Evolutionary conservation across 768 basidiomycete genomes (phyloP).

Genomic region (Mycena olivaceomarginata): DNA sequence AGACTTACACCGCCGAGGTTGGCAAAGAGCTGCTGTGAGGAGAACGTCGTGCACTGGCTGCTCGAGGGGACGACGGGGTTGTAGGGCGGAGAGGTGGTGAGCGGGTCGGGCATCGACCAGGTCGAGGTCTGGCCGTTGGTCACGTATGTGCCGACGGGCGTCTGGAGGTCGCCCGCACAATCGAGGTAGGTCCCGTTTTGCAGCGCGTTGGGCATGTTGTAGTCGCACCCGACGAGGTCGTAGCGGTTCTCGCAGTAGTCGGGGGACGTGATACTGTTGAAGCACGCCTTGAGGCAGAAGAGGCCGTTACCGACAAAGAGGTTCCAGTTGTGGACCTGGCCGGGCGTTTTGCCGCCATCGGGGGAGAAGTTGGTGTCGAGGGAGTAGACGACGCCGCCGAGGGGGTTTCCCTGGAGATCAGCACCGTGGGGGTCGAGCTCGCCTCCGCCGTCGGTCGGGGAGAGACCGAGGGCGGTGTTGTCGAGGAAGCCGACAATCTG

Average conservation of each 20-base stretch:
- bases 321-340: constrained; percentile 37
- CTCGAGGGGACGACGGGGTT: constrained; percentile 60
- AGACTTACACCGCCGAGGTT: constrained; percentile 45
- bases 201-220: constrained; percentile 71
- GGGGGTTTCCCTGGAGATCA: constrained; percentile 48
- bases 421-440: constrained; percentile 85
- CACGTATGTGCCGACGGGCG: constrained; percentile 66
- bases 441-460: constrained; percentile 74
- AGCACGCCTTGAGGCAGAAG: constrained; percentile 74
- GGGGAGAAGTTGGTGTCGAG: constrained; percentile 30
- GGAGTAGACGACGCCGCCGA: constrained; percentile 39
- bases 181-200: constrained; percentile 63
- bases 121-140: constrained; percentile 59
- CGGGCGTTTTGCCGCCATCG: constrained; percentile 26
- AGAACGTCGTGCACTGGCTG: constrained; percentile 64
- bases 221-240: constrained; percentile 71
- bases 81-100: constrained; percentile 68
- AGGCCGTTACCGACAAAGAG: constrained; percentile 66
- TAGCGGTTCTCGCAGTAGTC: constrained; percentile 71
- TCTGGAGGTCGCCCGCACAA: constrained; percentile 69
- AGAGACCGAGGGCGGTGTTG: constrained; percentile 65
- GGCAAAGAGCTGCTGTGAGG: constrained; percentile 59
- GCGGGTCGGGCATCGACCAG: constrained; percentile 69
- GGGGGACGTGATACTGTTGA: constrained; percentile 60
- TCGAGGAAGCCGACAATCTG: constrained; percentile 36